A percentile compares a stretch with the other conserved stretches of the same genome.
Evolutionary conservation across 306 rosid genomes (phyloP).

Genomic region (Lithocarpus polystachyus): DNA sequence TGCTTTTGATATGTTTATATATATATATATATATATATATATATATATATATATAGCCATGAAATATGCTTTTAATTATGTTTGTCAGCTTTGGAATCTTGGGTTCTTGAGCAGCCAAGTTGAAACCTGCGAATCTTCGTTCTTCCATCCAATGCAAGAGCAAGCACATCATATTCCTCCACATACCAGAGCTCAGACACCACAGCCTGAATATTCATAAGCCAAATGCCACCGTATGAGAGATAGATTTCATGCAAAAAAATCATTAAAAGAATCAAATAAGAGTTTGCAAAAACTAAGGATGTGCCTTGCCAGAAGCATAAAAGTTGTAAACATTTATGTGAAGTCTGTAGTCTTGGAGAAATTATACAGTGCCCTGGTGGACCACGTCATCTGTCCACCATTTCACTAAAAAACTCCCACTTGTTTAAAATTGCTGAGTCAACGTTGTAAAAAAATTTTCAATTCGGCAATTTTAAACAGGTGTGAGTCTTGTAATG

Average conservation of each 20-base stretch:
- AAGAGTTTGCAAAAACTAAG: not conserved
- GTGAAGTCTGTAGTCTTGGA: not conserved
- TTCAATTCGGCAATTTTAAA: no score
- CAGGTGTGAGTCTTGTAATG: no score
- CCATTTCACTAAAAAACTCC: no score
- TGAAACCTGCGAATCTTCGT: conserved; percentile 63
- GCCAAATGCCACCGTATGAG: not conserved
- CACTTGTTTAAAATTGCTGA: no score
- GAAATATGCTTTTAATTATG: not conserved
- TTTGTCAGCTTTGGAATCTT: conserved; percentile 14
- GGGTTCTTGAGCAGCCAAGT: conserved; percentile 60
- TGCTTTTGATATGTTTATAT: not conserved
- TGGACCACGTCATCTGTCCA: no score
- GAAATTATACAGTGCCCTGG: no score
- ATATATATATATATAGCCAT: no score
- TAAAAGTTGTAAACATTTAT: not conserved
- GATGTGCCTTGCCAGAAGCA: not conserved
- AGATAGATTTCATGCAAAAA: not conserved
- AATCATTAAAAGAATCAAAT: not conserved
- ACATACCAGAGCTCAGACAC: conserved; percentile 94
- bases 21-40: no score
- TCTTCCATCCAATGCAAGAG: conserved; percentile 91
- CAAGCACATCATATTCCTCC: conserved; percentile 87
- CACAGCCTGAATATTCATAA: conserved; percentile 52
- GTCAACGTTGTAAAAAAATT: no score